A percentile compares a stretch with the other conserved stretches of the same genome.
Evolutionary conservation across 2,329 filamentous ascomycete genomes (phyloP).

Genomic region (Talaromyces albobiverticillius): DNA sequence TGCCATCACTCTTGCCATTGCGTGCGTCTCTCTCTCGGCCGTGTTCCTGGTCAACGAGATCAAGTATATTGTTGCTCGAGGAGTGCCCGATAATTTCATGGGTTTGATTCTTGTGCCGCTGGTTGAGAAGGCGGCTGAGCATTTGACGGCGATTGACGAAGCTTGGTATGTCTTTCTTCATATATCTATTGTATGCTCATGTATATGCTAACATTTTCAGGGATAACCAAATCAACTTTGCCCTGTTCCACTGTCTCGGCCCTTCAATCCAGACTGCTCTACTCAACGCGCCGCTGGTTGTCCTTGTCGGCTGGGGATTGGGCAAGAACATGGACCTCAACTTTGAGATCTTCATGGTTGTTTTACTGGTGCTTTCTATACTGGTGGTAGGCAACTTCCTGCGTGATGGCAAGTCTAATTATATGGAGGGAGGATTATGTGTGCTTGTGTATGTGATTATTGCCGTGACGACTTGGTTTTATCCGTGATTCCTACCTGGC

Average conservation of each 20-base stretch:
- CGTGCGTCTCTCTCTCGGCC: conserved; percentile 68
- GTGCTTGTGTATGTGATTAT: conserved; percentile 65
- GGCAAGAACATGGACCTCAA: conserved; percentile 70
- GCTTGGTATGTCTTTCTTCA: conserved; percentile 62
- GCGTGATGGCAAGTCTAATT: conserved; percentile 84
- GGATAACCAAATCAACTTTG: conserved; percentile 69
- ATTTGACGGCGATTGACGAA: conserved; percentile 80
- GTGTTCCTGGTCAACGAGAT: conserved; percentile 73
- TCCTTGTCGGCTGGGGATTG: conserved; percentile 80
- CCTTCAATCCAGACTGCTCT: conserved; percentile 86
- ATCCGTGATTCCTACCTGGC: conserved; percentile 41
- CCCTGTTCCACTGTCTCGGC: conserved; percentile 79
- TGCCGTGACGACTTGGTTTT: conserved; percentile 60
- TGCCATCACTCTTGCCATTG: conserved; percentile 62
- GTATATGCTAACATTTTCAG: conserved; percentile 16
- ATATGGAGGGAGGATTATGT: conserved; percentile 79
- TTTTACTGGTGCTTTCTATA: conserved; percentile 77
- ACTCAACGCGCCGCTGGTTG: conserved; percentile 78
- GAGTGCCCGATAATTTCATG: conserved; percentile 58
- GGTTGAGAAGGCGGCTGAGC: conserved; percentile 83
- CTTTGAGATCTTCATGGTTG: conserved; percentile 84
- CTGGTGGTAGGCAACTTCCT: conserved; percentile 85
- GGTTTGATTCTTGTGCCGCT: conserved; percentile 74
- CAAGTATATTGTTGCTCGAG: conserved; percentile 50
- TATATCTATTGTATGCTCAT: not conserved